Conservation (phyloP, 345 rosid species). For the Boechera divaricarpa region DNA sequence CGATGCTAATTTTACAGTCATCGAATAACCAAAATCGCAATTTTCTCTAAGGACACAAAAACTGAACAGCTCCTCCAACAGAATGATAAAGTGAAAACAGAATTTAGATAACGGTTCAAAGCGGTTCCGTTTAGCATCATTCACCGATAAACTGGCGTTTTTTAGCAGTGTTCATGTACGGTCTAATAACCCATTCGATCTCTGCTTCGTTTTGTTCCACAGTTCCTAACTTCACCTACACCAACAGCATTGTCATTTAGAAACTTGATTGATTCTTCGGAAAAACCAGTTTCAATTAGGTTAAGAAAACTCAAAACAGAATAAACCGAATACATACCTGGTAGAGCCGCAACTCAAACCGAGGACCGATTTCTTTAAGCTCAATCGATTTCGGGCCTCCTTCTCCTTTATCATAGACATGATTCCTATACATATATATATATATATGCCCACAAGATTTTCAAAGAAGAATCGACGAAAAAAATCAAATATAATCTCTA, state of each 20-base stretch:
- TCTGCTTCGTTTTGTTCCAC: conserved; percentile 88
- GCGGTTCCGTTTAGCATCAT: conserved; percentile 42
- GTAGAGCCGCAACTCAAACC: conserved; percentile 86
- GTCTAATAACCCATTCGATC: conserved; percentile 76
- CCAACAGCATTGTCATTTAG: background rate
- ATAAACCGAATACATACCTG: conserved; percentile 54
- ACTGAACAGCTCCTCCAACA: conserved; percentile 14
- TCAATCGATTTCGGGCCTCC: conserved; percentile 86
- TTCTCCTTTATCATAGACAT: conserved; percentile 70
- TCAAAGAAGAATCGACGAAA: background rate
- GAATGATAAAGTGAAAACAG: conserved; percentile 6
- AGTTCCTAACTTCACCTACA: conserved; percentile 77
- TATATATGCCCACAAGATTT: conserved; percentile 31
- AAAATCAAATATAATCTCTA: conserved; percentile 5
- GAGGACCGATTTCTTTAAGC: conserved; percentile 88
- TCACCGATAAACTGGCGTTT: conserved; percentile 71
- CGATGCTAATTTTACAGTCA: conserved; percentile 23
- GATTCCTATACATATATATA: conserved; percentile 61
- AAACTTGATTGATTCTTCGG: background rate
- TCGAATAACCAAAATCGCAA: conserved; percentile 24
- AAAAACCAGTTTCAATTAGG: background rate
- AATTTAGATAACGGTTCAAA: background rate
- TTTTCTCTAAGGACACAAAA: background rate
- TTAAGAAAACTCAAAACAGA: background rate
- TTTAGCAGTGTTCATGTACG: conserved; percentile 86